phyloP scores from a whole-genome alignment of 1,284 basidiomycete species.

The Puccinia horiana region DNA sequence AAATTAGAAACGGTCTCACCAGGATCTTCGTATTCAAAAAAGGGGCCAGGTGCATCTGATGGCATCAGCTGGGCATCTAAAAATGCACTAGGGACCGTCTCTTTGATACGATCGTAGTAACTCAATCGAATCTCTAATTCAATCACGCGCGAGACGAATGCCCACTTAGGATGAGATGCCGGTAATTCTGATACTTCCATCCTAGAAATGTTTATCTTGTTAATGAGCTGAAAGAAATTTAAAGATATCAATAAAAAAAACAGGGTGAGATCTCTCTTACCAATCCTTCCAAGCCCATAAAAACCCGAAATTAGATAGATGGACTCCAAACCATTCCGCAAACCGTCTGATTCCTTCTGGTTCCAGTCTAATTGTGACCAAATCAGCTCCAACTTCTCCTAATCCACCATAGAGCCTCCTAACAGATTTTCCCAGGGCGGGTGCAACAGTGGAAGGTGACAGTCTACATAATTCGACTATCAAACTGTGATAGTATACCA shows the following conservation, averaged over 20 bases:
- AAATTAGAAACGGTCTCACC: conserved; percentile 60
- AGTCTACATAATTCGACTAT: conserved; percentile 92
- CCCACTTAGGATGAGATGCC: conserved; percentile 76
- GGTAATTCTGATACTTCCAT: conserved; percentile 60
- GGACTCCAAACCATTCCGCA: conserved; percentile 91
- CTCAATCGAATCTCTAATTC: conserved; percentile 88
- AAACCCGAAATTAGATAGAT: conserved; percentile 97
- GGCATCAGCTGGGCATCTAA: conserved; percentile 69
- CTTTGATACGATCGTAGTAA: conserved; percentile 88
- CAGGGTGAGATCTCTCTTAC: conserved; percentile 62
- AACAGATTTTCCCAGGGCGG: conserved; percentile 92
- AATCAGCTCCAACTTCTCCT: conserved; percentile 55
- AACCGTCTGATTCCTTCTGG: conserved; percentile 78
- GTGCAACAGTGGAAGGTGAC: conserved; percentile 85
- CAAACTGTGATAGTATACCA: conserved; percentile 80
- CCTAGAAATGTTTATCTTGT: conserved; percentile 45
- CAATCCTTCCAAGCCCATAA: conserved; percentile 99
- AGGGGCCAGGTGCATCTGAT: conserved; percentile 75
- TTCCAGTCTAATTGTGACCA: conserved; percentile 64
- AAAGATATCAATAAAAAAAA: neutral
- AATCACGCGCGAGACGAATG: conserved; percentile 81
- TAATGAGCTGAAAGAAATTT: conserved; percentile 48
- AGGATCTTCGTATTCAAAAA: conserved; percentile 78
- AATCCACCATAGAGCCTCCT: conserved; percentile 76
- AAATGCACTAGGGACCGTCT: conserved; percentile 82